phyloP scores from a whole-genome alignment of 2,329 filamentous ascomycete species.

The Alternaria sp. region DNA sequence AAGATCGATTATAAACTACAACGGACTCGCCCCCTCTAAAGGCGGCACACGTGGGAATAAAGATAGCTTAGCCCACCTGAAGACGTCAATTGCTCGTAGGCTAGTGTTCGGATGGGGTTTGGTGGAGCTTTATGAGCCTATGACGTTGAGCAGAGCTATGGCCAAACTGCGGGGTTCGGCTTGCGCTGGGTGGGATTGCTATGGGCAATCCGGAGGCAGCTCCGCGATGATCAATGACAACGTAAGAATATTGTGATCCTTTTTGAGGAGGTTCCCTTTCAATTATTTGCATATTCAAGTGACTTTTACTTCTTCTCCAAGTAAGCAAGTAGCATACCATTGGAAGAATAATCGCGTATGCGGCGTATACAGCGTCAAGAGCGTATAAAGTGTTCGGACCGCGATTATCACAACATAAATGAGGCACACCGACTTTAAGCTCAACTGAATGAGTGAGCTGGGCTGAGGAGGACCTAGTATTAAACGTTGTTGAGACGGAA shows the following conservation, averaged over 20 bases:
- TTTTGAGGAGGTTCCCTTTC: background rate
- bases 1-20: constrained; percentile 13
- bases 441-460: background rate
- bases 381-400: constrained; percentile 20
- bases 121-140: constrained; percentile 9
- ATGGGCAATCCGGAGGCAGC: constrained; percentile 2
- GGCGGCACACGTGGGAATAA: constrained; percentile 10
- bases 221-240: background rate
- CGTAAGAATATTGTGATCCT: background rate
- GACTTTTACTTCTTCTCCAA: background rate
- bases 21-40: constrained; percentile 3
- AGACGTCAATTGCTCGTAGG: constrained; percentile 13
- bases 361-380: constrained; percentile 31
- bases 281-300: background rate
- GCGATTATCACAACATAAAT: background rate
- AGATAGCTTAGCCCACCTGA: constrained; percentile 5
- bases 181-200: constrained; percentile 3
- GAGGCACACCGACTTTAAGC: background rate
- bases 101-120: background rate
- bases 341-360: constrained; percentile 13
- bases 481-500: background rate
- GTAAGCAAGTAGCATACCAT: background rate
- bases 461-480: background rate
- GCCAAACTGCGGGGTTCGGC: constrained; percentile 20
- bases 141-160: constrained; percentile 21